These are phyloP conservation scores for Penicillium pancosmium DNA, from an alignment of 495 filamentous ascomycete genomes.

Conservation along the genomic window DNA sequence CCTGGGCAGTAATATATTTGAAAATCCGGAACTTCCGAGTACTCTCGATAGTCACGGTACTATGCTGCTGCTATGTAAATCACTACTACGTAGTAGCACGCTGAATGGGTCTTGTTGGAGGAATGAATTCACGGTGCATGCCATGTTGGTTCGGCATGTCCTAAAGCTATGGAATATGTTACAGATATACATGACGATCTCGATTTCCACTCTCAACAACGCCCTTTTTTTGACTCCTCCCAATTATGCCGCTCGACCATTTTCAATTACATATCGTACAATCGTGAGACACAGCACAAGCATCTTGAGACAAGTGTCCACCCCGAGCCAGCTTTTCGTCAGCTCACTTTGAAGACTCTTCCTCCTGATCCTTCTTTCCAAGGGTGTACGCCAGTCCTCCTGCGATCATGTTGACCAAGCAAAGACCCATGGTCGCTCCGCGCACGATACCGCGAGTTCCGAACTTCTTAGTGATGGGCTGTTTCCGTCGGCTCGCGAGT, in stretches of 20 bases:
- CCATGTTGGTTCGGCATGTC: too few species aligned
- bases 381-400: conserved; percentile 72
- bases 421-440: conserved; percentile 71
- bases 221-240: background rate
- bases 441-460: conserved; percentile 70
- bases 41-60: too few species aligned
- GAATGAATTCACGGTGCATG: too few species aligned
- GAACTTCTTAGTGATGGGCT: conserved; percentile 62
- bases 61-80: too few species aligned
- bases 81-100: too few species aligned
- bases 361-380: conserved; percentile 59
- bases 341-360: conserved; percentile 24
- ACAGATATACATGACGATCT: background rate
- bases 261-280: conserved; percentile 26
- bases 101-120: too few species aligned
- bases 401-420: conserved; percentile 67
- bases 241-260: background rate
- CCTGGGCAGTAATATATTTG: background rate
- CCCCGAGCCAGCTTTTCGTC: background rate
- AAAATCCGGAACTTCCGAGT: too few species aligned
- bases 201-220: background rate
- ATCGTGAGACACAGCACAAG: background rate
- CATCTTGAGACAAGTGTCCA: background rate
- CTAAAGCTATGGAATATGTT: too few species aligned
- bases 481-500: conserved; percentile 67